phyloP scores from a whole-genome alignment of 441 rosid genomes.

The Adansonia madagascariensis region DNA sequence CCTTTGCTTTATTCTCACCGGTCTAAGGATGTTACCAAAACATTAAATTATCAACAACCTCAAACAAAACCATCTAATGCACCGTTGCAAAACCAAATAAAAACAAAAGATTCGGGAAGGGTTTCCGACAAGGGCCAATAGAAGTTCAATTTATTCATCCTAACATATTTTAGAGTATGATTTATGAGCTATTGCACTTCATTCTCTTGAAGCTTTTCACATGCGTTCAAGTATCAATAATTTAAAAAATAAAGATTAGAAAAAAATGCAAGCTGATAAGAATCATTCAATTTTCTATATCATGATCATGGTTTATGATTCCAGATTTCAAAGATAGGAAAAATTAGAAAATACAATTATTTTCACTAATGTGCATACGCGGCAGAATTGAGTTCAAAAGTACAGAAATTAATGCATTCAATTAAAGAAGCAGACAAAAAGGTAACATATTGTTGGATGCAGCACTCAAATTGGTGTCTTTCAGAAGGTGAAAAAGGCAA shows the following conservation, averaged over 20 bases:
- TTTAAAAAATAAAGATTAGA: too few species aligned
- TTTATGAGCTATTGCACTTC: neutral
- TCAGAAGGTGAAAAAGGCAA: neutral
- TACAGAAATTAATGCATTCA: neutral
- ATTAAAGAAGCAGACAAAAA: neutral
- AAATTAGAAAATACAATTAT: neutral
- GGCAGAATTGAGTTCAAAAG: neutral
- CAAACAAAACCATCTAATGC: neutral
- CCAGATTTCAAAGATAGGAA: neutral
- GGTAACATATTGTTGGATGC: neutral
- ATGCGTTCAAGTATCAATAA: neutral
- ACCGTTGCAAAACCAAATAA: neutral
- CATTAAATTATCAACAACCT: slow-evolving; percentile 14
- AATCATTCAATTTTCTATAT: neutral
- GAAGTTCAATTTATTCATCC: neutral
- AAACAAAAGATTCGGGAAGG: neutral
- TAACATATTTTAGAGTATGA: neutral
- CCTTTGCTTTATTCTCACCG: slow-evolving; percentile 51
- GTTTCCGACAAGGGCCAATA: neutral
- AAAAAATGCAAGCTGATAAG: neutral
- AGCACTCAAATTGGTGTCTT: slow-evolving; percentile 3
- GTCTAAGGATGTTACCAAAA: slow-evolving; percentile 42
- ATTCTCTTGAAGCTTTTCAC: neutral
- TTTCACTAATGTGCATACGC: neutral
- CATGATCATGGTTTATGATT: neutral